These are phyloP conservation scores for Pythium brachiatum DNA, from an alignment of 352 stramenopile genomes.

Conservation along the genomic window DNA sequence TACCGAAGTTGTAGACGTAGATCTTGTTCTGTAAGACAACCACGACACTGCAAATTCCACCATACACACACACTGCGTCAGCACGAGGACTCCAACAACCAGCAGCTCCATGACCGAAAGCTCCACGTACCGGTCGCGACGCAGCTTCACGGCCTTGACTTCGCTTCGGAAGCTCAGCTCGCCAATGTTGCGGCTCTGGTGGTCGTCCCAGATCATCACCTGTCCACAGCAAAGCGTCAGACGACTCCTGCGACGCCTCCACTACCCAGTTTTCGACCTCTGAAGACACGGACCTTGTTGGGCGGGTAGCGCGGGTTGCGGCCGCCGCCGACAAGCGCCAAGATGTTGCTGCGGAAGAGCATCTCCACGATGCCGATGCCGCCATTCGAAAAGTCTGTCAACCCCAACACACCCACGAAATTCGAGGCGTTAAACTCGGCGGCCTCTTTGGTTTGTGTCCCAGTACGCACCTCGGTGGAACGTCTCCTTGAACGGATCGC, in stretches of 20 bases:
- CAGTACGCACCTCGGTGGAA: constrained; percentile 86
- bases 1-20: constrained; percentile 98
- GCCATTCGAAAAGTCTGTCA: constrained; percentile 89
- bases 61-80: background rate
- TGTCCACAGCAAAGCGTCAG: constrained; percentile 19
- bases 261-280: too few species aligned
- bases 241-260: too few species aligned
- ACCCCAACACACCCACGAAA: background rate
- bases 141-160: constrained; percentile 95
- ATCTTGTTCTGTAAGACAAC: constrained; percentile 97
- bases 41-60: constrained; percentile 89
- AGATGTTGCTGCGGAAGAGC: constrained; percentile 99
- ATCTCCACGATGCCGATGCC: constrained; percentile 99
- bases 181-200: constrained; percentile 96
- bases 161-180: constrained; percentile 97
- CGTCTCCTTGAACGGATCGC: constrained; percentile 96
- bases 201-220: constrained; percentile 99
- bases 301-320: constrained; percentile 92
- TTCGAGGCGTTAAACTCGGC: background rate
- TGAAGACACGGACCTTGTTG: constrained; percentile 86
- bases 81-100: background rate
- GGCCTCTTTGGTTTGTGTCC: too few species aligned
- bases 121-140: constrained; percentile 85
- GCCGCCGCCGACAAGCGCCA: constrained; percentile 92
- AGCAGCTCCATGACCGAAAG: background rate